Evolutionary conservation across 2,329 filamentous ascomycete species (phyloP).

Genomic region (Allantophomopsis lycopodina): DNA sequence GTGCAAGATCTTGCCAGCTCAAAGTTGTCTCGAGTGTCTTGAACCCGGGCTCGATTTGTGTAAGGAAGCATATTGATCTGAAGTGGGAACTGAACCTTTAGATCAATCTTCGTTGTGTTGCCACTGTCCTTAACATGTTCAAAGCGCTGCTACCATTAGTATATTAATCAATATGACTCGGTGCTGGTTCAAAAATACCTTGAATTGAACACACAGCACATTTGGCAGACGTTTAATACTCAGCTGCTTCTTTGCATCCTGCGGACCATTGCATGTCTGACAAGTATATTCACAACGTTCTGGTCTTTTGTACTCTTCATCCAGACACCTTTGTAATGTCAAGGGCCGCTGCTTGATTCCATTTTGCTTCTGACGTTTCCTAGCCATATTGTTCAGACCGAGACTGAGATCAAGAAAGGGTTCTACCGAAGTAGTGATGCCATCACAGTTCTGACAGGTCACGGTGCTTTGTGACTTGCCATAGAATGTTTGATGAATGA

Average conservation of each 20-base stretch:
- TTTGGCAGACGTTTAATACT: constrained; percentile 77
- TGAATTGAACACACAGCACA: constrained; percentile 83
- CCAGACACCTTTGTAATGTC: constrained; percentile 61
- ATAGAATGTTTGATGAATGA: constrained; percentile 90
- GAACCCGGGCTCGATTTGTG: constrained; percentile 49
- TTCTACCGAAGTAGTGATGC: constrained; percentile 70
- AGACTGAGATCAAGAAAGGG: constrained; percentile 85
- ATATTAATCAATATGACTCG: constrained; percentile 10
- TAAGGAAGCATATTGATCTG: constrained; percentile 86
- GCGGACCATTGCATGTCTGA: constrained; percentile 60
- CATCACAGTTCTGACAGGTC: constrained; percentile 78
- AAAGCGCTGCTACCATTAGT: constrained; percentile 36
- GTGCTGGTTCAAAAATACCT: constrained; percentile 37
- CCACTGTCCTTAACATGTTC: constrained; percentile 60
- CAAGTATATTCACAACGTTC: constrained; percentile 89
- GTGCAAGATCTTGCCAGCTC: constrained; percentile 53
- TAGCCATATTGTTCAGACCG: constrained; percentile 63
- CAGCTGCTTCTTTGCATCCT: constrained; percentile 73
- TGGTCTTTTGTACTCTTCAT: constrained; percentile 71
- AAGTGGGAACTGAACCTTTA: constrained; percentile 72
- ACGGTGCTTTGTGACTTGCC: constrained; percentile 84
- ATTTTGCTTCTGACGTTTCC: constrained; percentile 39
- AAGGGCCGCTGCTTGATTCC: constrained; percentile 25
- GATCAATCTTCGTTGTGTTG: constrained; percentile 76
- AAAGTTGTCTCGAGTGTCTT: constrained; percentile 33